Base-by-base conservation (phyloP, 345 rosid species). In the Eucalyptus grandis region DNA sequence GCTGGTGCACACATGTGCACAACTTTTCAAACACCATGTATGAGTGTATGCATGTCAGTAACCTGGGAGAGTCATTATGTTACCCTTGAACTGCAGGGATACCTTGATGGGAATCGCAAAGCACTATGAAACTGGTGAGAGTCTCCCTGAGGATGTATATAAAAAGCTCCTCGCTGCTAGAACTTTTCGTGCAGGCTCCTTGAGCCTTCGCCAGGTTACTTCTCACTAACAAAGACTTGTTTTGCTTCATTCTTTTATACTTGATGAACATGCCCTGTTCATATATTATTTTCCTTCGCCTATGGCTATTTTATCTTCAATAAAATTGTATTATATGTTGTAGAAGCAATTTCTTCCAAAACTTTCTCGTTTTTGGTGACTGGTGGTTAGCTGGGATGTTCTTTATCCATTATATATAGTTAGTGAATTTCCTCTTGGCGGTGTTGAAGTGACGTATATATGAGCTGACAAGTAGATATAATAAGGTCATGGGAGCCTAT, bases 61-160 rank as follows among this genome's bases (percentile, higher is more conserved):
- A 37, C 27, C 83, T 6, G 46, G 83, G 83, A 34, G 27, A 77
- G 83, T 37, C 30, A 40, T 77, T 37, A 65, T 37, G 43, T 37
- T 26, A 69, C 46, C 83, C 37, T 40, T 83, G 65, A 43, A 22
- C 26, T 88, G 87, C 91, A 97, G 98, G 95, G 98, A 95, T 92
- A 97, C 99, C 81, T 92, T 97, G 92, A 95, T 97, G 97, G 95
- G 97, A 92, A 95, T 97, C 80, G 97, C 99, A 69, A 97, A 95
- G 92, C 99, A 97, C 91, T 96, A 95, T 90, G 94, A 94, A 91
- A 96, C 98, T 88, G 97, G 97, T 77, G 97, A 95, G 92, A 94
- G 91, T 90, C 95, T 97, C 77, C 99, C 98, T 21, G 99, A 97
- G 89, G 97, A 95, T 58, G 96, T 97, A 62, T 96, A 94, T 92